Percentiles rank a stretch among this genome's conserved stretches.
Conservation (phyloP, 805 yeast genomes). For the Barnettozyma vustinii region DNA sequence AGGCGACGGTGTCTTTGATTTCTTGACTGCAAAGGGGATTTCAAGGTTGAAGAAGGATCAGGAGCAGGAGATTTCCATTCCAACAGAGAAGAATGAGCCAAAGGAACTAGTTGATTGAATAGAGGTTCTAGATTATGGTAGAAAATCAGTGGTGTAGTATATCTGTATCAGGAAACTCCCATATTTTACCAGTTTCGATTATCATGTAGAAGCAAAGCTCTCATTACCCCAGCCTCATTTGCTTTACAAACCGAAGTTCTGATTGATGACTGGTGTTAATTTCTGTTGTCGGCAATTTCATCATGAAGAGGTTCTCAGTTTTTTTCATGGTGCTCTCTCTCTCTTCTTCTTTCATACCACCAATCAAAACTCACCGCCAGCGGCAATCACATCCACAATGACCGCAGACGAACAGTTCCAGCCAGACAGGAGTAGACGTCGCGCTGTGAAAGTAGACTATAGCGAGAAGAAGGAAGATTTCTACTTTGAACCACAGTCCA, state of each 20-base stretch:
- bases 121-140: not conserved
- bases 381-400: not conserved
- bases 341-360: not conserved
- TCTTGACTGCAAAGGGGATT: constrained; percentile 37
- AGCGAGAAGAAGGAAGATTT: constrained; percentile 19
- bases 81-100: constrained; percentile 16
- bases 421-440: constrained; percentile 13
- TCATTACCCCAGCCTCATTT: too few species aligned
- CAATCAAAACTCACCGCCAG: not conserved
- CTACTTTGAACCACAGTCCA: constrained; percentile 7
- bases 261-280: not conserved
- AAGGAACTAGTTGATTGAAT: not conserved
- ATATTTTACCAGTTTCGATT: too few species aligned
- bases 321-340: too few species aligned
- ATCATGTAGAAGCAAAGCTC: not conserved
- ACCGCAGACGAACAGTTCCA: constrained; percentile 2
- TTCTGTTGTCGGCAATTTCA: not conserved
- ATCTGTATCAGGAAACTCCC: not conserved
- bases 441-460: constrained; percentile 24
- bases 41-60: constrained; percentile 19
- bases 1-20: constrained; percentile 46
- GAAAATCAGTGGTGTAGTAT: too few species aligned
- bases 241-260: not conserved
- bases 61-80: constrained; percentile 19
- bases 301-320: not conserved